Conservation (phyloP, 352 stramenopile species). For the Phytophthora foliorum region DNA sequence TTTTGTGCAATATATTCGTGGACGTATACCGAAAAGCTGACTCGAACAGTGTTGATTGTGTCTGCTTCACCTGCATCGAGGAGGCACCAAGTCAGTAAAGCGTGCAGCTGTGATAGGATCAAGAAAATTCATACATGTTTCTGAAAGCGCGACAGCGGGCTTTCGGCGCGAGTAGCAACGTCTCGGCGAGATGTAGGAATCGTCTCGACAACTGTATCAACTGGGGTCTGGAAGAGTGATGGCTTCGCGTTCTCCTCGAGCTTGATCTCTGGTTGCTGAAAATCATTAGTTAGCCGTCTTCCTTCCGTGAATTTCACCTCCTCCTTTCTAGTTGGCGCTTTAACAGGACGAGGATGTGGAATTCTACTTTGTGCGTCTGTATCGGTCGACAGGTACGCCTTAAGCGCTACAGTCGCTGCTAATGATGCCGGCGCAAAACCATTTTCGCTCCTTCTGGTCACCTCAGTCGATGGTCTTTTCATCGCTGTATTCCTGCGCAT, state of each 20-base stretch:
- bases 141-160: constrained; percentile 57
- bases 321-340: not conserved
- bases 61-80: constrained; percentile 23
- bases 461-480: constrained; percentile 8
- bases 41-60: not conserved
- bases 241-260: not conserved
- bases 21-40: not conserved
- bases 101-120: not conserved
- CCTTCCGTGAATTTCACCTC: not conserved
- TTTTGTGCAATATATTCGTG: not conserved
- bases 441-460: constrained; percentile 9
- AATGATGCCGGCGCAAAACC: not conserved
- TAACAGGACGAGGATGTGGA: constrained; percentile 3
- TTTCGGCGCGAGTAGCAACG: constrained; percentile 21
- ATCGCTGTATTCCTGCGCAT: not conserved
- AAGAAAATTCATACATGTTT: constrained; percentile 39
- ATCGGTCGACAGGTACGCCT: constrained; percentile 25
- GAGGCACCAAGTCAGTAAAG: constrained; percentile 15
- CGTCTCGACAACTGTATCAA: not conserved
- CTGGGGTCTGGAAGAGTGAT: not conserved
- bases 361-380: constrained; percentile 28
- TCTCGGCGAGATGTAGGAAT: not conserved
- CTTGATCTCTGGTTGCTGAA: not conserved
- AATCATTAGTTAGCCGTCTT: not conserved
- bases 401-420: constrained; percentile 17